Conservation (phyloP, 1,284 basidiomycete species). For the Paramarasmius palmivorus region DNA sequence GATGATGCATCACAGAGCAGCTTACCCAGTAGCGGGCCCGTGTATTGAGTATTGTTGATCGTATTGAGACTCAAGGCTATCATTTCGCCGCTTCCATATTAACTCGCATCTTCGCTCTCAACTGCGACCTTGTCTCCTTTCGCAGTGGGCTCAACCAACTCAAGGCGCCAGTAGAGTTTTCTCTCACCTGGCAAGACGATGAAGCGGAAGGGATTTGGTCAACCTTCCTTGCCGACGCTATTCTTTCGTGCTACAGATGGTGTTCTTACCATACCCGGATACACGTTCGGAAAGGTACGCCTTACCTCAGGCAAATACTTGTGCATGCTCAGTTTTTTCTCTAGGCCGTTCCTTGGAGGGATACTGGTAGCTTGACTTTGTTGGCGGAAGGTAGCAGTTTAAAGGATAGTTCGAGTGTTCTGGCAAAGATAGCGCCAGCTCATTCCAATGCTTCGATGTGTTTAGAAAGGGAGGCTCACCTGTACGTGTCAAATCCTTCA, state of each 20-base stretch:
- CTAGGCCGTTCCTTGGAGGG: slow-evolving; percentile 64
- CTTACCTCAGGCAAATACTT: slow-evolving; percentile 5
- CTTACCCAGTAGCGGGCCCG: too few relatives aligned
- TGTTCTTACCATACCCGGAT: slow-evolving; percentile 64
- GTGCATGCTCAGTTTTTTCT: neutral
- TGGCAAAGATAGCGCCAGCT: slow-evolving; percentile 71
- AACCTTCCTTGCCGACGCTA: slow-evolving; percentile 44
- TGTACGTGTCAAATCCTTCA: slow-evolving; percentile 41
- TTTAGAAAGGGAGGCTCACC: slow-evolving; percentile 69
- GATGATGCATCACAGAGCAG: too few relatives aligned
- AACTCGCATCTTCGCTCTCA: too few relatives aligned
- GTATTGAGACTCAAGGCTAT: too few relatives aligned
- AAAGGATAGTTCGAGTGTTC: slow-evolving; percentile 65
- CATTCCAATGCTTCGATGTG: slow-evolving; percentile 71
- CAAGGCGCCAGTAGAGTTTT: too few relatives aligned
- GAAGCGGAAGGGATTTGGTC: slow-evolving; percentile 45
- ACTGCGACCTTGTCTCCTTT: too few relatives aligned
- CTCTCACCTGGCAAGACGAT: slow-evolving; percentile 22
- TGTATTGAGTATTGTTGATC: too few relatives aligned
- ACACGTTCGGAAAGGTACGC: slow-evolving; percentile 65
- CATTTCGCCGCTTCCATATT: too few relatives aligned
- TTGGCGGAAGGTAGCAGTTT: slow-evolving; percentile 67
- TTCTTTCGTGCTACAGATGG: slow-evolving; percentile 49
- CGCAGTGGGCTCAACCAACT: too few relatives aligned
- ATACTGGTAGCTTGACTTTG: slow-evolving; percentile 68